phyloP scores from a whole-genome alignment of 148 eudicot species.

The Vaccinium vitisidaea region DNA sequence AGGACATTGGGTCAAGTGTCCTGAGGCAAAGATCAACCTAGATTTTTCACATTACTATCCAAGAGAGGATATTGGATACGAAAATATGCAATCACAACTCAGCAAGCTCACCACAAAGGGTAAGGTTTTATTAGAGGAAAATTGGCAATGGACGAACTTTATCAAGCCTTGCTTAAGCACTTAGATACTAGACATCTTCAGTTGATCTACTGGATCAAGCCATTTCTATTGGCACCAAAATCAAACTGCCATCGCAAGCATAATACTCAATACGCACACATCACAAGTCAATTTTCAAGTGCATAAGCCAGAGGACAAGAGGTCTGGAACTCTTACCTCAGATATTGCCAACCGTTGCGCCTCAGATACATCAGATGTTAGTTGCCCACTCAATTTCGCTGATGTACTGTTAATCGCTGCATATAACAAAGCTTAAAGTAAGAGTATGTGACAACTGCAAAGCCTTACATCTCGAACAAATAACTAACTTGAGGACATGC shows the following conservation, averaged over 20 bases:
- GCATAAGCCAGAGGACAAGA: background rate
- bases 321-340: constrained; percentile 46
- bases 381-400: constrained; percentile 44
- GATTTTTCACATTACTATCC: background rate
- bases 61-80: background rate
- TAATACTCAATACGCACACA: background rate
- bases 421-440: constrained; percentile 16
- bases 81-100: constrained; percentile 4
- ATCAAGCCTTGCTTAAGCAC: background rate
- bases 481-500: constrained; percentile 1
- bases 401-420: constrained; percentile 45
- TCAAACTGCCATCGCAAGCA: background rate
- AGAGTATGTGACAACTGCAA: constrained; percentile 7
- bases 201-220: background rate
- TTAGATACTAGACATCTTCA: background rate
- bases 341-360: constrained; percentile 29
- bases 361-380: constrained; percentile 45
- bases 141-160: background rate
- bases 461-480: background rate
- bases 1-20: background rate
- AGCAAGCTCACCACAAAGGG: background rate
- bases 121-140: background rate
- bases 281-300: background rate
- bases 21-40: background rate
- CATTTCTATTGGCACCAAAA: constrained; percentile 1